phyloP scores from a whole-genome alignment of 2,329 filamentous ascomycete genomes.

The Pseudogymnoascus sp. region DNA sequence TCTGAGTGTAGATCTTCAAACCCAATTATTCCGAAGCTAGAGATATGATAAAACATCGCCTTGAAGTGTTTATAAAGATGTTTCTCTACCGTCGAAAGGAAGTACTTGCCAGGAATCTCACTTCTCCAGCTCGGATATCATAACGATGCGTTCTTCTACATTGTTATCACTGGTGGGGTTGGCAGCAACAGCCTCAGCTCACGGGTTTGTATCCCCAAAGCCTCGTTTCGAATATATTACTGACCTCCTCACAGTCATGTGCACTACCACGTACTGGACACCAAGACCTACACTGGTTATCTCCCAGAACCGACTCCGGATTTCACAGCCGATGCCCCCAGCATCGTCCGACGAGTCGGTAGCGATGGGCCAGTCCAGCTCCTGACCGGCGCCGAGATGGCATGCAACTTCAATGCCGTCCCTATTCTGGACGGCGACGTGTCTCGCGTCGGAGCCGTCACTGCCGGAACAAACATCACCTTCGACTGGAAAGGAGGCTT shows the following conservation, averaged over 20 bases:
- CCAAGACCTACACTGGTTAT: conserved; percentile 11
- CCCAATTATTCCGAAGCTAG: conserved; percentile 1
- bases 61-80: not conserved
- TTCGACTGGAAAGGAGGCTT: conserved; percentile 6
- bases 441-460: conserved; percentile 7
- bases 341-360: conserved; percentile 10
- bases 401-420: conserved; percentile 10
- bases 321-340: conserved; percentile 10
- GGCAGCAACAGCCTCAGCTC: not conserved
- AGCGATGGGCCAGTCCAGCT: conserved; percentile 10
- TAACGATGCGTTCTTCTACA: not conserved
- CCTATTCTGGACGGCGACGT: conserved; percentile 11
- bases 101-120: not conserved
- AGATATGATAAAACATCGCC: not conserved
- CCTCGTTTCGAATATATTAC: not conserved
- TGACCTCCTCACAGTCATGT: not conserved
- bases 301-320: conserved; percentile 12
- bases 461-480: conserved; percentile 9
- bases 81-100: not conserved
- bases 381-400: conserved; percentile 4
- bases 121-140: not conserved
- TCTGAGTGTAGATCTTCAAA: not conserved
- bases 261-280: not conserved
- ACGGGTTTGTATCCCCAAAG: not conserved
- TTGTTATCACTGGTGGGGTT: not conserved